phyloP scores from a whole-genome alignment of 164 flowering plant species.

The Magnolia officinalis region DNA sequence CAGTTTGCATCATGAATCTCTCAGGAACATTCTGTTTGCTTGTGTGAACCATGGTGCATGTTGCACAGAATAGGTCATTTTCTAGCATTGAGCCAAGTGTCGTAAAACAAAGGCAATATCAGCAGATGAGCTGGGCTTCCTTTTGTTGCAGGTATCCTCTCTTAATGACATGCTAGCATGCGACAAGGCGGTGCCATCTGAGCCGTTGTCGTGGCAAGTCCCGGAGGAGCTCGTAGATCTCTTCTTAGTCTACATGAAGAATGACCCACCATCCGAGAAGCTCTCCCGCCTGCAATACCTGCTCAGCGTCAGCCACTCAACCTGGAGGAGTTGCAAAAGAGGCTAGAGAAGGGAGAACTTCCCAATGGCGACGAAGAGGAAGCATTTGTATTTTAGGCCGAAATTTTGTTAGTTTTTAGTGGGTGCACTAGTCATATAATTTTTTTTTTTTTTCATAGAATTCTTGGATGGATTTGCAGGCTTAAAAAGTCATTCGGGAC shows the following conservation, averaged over 20 bases:
- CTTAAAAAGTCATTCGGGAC: too few species aligned
- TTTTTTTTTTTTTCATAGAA: too few species aligned
- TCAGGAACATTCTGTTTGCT: too few species aligned
- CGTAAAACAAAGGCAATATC: too few species aligned
- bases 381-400: conserved; percentile 62
- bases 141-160: conserved; percentile 61
- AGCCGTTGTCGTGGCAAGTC: conserved; percentile 79
- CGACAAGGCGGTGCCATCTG: conserved; percentile 85
- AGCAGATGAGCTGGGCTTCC: neutral
- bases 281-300: conserved; percentile 73
- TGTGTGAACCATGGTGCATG: too few species aligned
- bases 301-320: conserved; percentile 65
- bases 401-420: conserved; percentile 8
- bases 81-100: too few species aligned
- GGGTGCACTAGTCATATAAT: too few species aligned
- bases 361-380: conserved; percentile 45
- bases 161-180: conserved; percentile 90
- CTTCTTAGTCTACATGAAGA: conserved; percentile 51
- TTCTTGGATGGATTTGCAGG: too few species aligned
- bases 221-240: conserved; percentile 83
- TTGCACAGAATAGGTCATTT: too few species aligned
- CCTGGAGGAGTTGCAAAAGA: conserved; percentile 46
- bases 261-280: conserved; percentile 62
- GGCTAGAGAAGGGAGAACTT: conserved; percentile 31
- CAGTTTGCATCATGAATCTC: too few species aligned